Evolutionary conservation across 1,284 basidiomycete genomes (phyloP), one percentile per base, ranked within the genome.

Genomic region (Melampsora abietis-canadensis): DNA sequence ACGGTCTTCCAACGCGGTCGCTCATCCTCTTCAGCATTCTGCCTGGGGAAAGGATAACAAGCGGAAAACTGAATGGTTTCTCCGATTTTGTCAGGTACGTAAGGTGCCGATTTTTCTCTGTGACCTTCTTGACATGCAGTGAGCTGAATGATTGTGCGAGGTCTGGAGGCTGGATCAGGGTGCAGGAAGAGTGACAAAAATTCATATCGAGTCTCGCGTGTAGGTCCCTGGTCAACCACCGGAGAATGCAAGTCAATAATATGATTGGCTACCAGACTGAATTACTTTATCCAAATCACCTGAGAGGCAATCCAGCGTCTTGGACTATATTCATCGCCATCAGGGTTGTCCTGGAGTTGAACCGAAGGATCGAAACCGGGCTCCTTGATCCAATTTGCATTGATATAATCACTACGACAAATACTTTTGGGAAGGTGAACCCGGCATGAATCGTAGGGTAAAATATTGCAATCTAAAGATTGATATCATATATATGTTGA

Each of bases 241-340:
- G 31, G 19, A n/a, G 64, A n/a, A n/a, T 4, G 24, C 47, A 66
- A 19, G 27, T 44, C 31, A 46, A n/a, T 27, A 17, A 63, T n/a
- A 62, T 14, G 57, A 4, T 40, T 40, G 37, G 34, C n/a, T 10
- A 40, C 37, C 10, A 10, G 37, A 31, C 7, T 37, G 27, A 34
- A 62, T 40, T 34, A 27, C 48, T 1, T 27, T 66, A 7, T 59
- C 46, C 15, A 37, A 69, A 64, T 65, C 48, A 80, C 81, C 80
- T 92, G 91, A 0, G 89, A 85, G 10, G 91, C 91, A 74, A 93
- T 89, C 89, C 90, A 91, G 87, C 87, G 88, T 78, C 87, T 89
- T 46, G 74, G 40, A 30, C 60, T 51, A 40, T 30, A 46, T 21
- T n/a, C n/a, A 60, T 60, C 17, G 2, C 12, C 40, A 30, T 15